Evolutionary conservation across 2,329 filamentous ascomycete genomes (phyloP), one percentile per base, ranked within the genome.

Genomic region (Curvularia verruculosa): DNA sequence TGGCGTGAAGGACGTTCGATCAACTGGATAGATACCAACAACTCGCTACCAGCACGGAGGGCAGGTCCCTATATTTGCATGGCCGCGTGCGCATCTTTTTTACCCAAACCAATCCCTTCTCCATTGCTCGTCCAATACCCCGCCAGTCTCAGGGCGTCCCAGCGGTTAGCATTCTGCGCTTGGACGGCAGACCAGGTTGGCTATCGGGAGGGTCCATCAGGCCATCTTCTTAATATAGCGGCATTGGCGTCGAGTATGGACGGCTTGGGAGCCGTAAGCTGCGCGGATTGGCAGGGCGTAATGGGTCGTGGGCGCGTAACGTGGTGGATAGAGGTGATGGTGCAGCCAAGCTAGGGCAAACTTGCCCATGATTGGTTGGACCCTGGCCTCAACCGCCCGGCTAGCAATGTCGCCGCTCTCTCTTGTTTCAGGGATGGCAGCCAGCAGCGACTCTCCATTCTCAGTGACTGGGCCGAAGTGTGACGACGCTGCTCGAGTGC

Each of bases 21-120:
- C 66, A 68, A 69, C 64, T 68, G 62, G 59, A 60, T 59, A 55
- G 59, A 52, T 60, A 64, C 60, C 54, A 63, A 58, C 64, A 66
- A 56, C 54, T 67, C 66, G 64, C 62, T 65, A 69, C 63, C 58
- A 61, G 66, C 60, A 56, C 56, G 58, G 59, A 63, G 52, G 60
- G 57, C 60, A 52, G 61, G 60, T 62, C 69, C 70, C 72, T 75
- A 75, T 75, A 76, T 74, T 75, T 69, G 64, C 68, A 54, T 54
- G 55, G 50, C 50, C 51, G 49, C 51, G 54, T 58, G 55, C 54
- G 46, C 56, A 41, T 48, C 54, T 67, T 37, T 61, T 68, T 63
- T 65, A 66, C 58, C 61, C 61, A 65, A 59, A 49, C 61, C 52
- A 65, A 61, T 58, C 26, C 48, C 51, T 60, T 49, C 60, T 67